Conservation (phyloP, 108 stramenopile genomes). For the Nannochloropsis gaditana region DNA sequence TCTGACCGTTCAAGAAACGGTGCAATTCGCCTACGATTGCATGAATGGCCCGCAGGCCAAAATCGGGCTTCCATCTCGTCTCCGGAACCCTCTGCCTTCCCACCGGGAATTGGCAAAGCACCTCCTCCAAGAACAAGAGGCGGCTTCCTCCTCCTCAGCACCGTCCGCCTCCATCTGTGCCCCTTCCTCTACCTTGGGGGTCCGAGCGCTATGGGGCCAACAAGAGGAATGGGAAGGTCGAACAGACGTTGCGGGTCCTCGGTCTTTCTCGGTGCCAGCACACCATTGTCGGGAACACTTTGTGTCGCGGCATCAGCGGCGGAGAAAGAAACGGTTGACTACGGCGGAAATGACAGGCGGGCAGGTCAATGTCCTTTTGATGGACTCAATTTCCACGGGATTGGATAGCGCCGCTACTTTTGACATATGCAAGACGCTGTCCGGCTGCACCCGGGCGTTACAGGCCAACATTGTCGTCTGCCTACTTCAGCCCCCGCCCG, state of each 20-base stretch:
- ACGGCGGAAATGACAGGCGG: slow-evolving; percentile 67
- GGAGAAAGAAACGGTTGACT: slow-evolving; percentile 81
- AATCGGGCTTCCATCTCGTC: background rate
- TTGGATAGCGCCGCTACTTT: slow-evolving; percentile 72
- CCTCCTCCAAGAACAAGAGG: background rate
- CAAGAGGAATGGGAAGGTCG: slow-evolving; percentile 41
- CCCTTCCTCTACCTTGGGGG: background rate
- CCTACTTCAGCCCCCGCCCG: slow-evolving; percentile 79
- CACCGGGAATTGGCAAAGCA: slow-evolving; percentile 18
- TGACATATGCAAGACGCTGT: slow-evolving; percentile 62
- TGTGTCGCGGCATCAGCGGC: slow-evolving; percentile 71
- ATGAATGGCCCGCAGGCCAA: slow-evolving; percentile 49
- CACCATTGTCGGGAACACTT: slow-evolving; percentile 59
- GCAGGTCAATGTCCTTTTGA: slow-evolving; percentile 45
- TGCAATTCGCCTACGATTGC: slow-evolving; percentile 66
- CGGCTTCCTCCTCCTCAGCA: background rate
- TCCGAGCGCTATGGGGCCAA: background rate
- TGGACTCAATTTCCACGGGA: slow-evolving; percentile 69
- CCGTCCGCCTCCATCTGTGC: background rate
- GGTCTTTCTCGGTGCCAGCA: slow-evolving; percentile 51
- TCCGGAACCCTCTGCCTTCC: slow-evolving; percentile 22
- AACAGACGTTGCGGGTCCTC: slow-evolving; percentile 51
- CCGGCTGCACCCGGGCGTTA: slow-evolving; percentile 48
- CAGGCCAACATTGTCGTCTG: slow-evolving; percentile 57
- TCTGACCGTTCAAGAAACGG: slow-evolving; percentile 69